Percentiles rank a stretch among this genome's conserved stretches.
Conservation (phyloP, 176 grass and related monocot species). For the Poa pratensis region DNA sequence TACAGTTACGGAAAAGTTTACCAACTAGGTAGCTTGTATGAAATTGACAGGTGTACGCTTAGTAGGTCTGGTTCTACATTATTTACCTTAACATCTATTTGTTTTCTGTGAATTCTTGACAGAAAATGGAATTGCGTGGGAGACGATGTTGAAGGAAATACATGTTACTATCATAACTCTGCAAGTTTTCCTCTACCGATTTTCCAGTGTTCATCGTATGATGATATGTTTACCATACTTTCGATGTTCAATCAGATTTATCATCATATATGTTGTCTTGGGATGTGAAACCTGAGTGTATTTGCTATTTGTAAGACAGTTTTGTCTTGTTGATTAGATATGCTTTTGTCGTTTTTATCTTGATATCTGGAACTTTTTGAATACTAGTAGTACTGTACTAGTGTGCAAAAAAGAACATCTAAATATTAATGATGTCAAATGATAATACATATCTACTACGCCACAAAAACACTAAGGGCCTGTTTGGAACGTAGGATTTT, state of each 20-base stretch:
- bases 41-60: neutral
- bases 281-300: neutral
- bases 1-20: neutral
- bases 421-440: too few species aligned
- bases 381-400: neutral
- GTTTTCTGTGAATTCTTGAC: neutral
- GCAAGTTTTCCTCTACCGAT: neutral
- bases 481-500: too few species aligned
- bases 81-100: neutral
- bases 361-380: neutral
- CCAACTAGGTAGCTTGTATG: neutral
- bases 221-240: neutral
- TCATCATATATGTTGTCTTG: neutral
- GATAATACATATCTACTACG: too few species aligned
- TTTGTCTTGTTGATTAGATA: neutral
- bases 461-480: too few species aligned
- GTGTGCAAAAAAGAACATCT: too few species aligned
- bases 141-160: neutral
- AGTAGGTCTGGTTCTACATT: neutral
- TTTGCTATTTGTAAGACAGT: conserved; percentile 6
- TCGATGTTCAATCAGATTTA: neutral
- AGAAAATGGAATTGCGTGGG: neutral
- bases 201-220: neutral
- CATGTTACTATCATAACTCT: neutral
- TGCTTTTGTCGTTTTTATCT: neutral